phyloP scores from a whole-genome alignment of 768 basidiomycete species.

The Calocybe cyanea region DNA sequence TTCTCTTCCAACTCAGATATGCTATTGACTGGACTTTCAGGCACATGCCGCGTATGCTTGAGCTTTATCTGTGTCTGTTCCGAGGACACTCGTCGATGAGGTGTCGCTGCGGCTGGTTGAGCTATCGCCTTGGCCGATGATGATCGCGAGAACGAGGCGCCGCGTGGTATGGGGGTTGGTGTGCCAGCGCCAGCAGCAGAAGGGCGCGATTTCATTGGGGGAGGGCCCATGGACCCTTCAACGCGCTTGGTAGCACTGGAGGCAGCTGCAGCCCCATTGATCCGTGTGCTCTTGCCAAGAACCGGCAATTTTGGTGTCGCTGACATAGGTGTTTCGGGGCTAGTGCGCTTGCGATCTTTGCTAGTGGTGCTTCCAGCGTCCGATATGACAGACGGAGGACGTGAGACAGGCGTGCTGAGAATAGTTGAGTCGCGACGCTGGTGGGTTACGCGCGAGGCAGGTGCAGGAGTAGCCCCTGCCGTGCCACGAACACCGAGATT shows the following conservation, averaged over 20 bases:
- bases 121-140: slow-evolving; percentile 26
- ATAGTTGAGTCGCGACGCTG: slow-evolving; percentile 54
- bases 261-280: slow-evolving; percentile 28
- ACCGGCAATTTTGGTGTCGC: slow-evolving; percentile 32
- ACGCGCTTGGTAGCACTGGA: slow-evolving; percentile 22
- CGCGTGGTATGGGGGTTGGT: slow-evolving; percentile 33
- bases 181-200: slow-evolving; percentile 32
- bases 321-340: slow-evolving; percentile 27
- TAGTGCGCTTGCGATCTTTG: slow-evolving; percentile 35
- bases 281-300: slow-evolving; percentile 48
- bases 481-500: slow-evolving; percentile 53
- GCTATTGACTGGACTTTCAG: slow-evolving; percentile 34
- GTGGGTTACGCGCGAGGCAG: slow-evolving; percentile 31
- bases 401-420: slow-evolving; percentile 51
- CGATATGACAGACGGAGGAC: slow-evolving; percentile 56
- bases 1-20: slow-evolving; percentile 50
- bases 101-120: slow-evolving; percentile 25
- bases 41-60: slow-evolving; percentile 27
- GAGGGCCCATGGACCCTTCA: slow-evolving; percentile 52
- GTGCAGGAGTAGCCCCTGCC: slow-evolving; percentile 53
- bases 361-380: slow-evolving; percentile 38
- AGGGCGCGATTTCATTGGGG: slow-evolving; percentile 33
- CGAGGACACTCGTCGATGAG: slow-evolving; percentile 31
- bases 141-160: slow-evolving; percentile 33
- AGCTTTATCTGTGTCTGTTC: slow-evolving; percentile 30